A percentile compares a stretch with the other conserved stretches of the same genome.
phyloP scores from a whole-genome alignment of 768 basidiomycete species.

The Postia placenta region DNA sequence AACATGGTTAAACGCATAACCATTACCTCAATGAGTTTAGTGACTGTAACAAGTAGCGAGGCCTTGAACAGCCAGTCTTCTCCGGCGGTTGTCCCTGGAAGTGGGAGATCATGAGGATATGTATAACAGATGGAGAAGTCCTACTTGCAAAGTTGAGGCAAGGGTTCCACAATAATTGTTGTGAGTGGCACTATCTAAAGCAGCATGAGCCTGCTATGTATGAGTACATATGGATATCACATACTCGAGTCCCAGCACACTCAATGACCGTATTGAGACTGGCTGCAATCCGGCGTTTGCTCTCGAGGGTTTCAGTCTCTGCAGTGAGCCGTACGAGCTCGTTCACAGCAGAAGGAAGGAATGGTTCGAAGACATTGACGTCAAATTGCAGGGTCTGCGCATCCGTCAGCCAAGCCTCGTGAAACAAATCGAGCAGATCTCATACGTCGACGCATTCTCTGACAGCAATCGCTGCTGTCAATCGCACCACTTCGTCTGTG shows the following conservation, averaged over 20 bases:
- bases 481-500: constrained; percentile 78
- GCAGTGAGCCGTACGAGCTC: constrained; percentile 65
- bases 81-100: constrained; percentile 59
- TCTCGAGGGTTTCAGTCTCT: constrained; percentile 72
- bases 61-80: constrained; percentile 70
- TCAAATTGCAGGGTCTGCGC: constrained; percentile 61
- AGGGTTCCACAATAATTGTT: constrained; percentile 49
- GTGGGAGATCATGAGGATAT: constrained; percentile 7
- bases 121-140: not conserved
- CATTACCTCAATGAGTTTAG: constrained; percentile 59
- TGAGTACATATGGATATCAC: constrained; percentile 5
- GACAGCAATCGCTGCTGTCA: constrained; percentile 77
- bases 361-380: constrained; percentile 58
- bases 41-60: constrained; percentile 62
- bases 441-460: constrained; percentile 83
- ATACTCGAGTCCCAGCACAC: constrained; percentile 30
- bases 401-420: constrained; percentile 3
- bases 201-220: not conserved
- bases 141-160: constrained; percentile 69
- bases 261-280: constrained; percentile 69
- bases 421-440: constrained; percentile 9
- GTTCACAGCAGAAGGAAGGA: constrained; percentile 51
- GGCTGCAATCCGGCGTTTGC: constrained; percentile 65
- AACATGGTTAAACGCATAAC: too few species aligned
- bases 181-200: constrained; percentile 65